Percentiles rank a stretch among this genome's conserved stretches.
Evolutionary conservation across 768 basidiomycete species (phyloP).

Genomic region (Mycena indigotica): DNA sequence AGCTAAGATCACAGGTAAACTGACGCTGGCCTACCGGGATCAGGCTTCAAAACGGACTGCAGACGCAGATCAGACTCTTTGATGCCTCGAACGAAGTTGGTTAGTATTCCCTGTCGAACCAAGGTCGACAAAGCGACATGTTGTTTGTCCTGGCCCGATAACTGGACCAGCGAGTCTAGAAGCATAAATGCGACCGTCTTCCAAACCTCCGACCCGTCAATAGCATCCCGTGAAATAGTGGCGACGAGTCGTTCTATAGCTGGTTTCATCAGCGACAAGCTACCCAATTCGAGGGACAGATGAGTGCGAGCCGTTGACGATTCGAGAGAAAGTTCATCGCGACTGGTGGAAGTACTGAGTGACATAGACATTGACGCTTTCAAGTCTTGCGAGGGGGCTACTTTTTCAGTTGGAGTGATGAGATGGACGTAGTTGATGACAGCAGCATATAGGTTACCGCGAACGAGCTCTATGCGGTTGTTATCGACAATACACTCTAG

Average conservation of each 20-base stretch:
- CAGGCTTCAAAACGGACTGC: constrained; percentile 78
- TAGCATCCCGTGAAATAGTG: constrained; percentile 83
- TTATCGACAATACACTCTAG: constrained; percentile 76
- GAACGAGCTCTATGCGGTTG: constrained; percentile 80
- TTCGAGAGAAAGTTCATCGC: constrained; percentile 42
- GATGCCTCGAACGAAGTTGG: constrained; percentile 79
- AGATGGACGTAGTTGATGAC: constrained; percentile 89
- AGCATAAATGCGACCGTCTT: constrained; percentile 93
- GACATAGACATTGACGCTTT: constrained; percentile 27
- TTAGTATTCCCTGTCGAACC: constrained; percentile 72
- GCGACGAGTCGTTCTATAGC: constrained; percentile 73
- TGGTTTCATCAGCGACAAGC: constrained; percentile 65
- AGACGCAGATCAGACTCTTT: constrained; percentile 81
- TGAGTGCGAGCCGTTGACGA: constrained; percentile 35
- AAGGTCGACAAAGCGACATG: constrained; percentile 60
- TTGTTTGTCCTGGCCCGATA: constrained; percentile 72
- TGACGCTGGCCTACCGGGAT: constrained; percentile 64
- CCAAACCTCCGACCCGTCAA: constrained; percentile 96
- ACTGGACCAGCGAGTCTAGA: constrained; percentile 75
- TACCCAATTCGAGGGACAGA: constrained; percentile 59
- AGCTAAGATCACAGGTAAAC: not conserved
- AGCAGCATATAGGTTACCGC: constrained; percentile 93
- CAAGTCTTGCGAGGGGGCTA: constrained; percentile 20
- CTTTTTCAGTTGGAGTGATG: constrained; percentile 42
- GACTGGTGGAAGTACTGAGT: constrained; percentile 41